These are phyloP conservation scores for Aspergillus fructus DNA, from an alignment of 2,329 filamentous ascomycete species.

Conservation along the genomic window DNA sequence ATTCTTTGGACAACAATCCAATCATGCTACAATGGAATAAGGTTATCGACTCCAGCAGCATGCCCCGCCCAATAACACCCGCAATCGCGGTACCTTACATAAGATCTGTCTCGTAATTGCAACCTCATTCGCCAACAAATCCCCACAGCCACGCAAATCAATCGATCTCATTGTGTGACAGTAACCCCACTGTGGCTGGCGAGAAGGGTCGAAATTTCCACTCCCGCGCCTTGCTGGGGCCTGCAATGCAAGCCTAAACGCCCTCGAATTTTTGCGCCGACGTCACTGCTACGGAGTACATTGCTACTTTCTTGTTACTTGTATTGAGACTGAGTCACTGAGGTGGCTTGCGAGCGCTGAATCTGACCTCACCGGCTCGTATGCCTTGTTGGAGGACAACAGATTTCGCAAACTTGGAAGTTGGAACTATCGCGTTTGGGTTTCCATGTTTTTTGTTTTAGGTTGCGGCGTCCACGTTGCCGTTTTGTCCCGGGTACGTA, in stretches of 20 bases:
- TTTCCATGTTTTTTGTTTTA: background rate
- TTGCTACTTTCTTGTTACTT: no score
- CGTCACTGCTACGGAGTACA: background rate
- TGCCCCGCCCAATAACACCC: background rate
- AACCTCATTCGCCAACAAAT: background rate
- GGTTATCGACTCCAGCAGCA: background rate
- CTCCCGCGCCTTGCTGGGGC: no score
- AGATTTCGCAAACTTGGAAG: no score
- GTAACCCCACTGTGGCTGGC: background rate
- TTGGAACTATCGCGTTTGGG: background rate
- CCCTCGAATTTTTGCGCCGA: background rate
- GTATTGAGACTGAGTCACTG: no score
- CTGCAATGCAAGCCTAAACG: no score
- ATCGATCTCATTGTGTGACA: conserved; percentile 3
- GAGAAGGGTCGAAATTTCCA: background rate
- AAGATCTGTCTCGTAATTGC: background rate
- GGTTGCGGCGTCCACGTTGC: background rate
- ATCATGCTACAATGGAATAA: background rate
- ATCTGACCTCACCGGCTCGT: no score
- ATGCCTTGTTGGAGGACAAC: no score
- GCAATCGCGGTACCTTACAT: background rate
- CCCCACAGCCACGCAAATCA: background rate
- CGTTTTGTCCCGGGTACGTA: background rate
- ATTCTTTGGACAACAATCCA: background rate
- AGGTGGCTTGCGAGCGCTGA: no score